Conservation (phyloP, 257 asterid genomes). For the Solanum ossicruentum region DNA sequence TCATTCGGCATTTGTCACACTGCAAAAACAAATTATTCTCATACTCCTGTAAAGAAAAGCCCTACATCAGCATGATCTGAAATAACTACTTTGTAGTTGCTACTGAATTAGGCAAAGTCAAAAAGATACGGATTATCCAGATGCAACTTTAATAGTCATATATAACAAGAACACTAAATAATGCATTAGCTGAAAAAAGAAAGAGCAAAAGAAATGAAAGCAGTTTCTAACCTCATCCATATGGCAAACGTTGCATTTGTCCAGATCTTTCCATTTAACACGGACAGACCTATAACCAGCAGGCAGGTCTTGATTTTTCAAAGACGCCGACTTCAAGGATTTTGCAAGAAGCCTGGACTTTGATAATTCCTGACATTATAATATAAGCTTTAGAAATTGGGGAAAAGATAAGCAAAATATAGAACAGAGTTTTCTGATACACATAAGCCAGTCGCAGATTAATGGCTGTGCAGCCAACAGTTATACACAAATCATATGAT, state of each 20-base stretch:
- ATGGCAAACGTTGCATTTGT: conserved; percentile 96
- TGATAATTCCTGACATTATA: conserved; percentile 51
- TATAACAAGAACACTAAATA: not conserved
- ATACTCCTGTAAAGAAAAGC: conserved; percentile 64
- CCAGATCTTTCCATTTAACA: conserved; percentile 95
- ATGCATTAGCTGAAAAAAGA: not conserved
- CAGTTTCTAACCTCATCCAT: conserved; percentile 80
- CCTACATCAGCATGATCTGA: conserved; percentile 7
- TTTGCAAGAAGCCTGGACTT: conserved; percentile 31
- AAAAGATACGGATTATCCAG: not conserved
- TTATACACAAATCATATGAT: not conserved
- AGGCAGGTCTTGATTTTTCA: conserved; percentile 35
- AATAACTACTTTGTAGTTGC: not conserved
- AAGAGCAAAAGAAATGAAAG: conserved; percentile 1
- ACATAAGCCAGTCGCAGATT: not conserved
- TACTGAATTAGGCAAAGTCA: not conserved
- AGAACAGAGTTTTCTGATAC: not conserved
- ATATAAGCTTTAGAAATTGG: not conserved
- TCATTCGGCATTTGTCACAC: conserved; percentile 99
- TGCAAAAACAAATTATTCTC: conserved; percentile 94
- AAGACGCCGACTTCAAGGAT: conserved; percentile 35
- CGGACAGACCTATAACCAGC: conserved; percentile 67
- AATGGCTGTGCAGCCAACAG: not conserved
- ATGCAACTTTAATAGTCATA: not conserved
- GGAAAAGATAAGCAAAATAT: not conserved